Conservation (phyloP, 1,284 basidiomycete genomes). For the Rhodotorula sp. region DNA sequence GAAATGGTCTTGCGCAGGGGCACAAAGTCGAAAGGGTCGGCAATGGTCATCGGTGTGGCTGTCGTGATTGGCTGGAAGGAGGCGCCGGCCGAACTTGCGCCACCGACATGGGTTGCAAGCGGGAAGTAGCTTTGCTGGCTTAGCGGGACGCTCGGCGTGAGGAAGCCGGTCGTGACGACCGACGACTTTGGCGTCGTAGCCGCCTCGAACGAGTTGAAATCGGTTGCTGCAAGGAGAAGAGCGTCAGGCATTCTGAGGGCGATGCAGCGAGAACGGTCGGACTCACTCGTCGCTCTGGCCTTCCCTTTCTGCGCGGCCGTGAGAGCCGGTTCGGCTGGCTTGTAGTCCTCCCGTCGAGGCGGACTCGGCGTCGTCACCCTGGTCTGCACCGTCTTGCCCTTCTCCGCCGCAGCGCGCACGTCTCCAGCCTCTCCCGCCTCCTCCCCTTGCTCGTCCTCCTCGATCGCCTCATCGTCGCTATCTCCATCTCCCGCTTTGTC, state of each 20-base stretch:
- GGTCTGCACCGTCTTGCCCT: not conserved
- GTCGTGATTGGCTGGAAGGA: constrained; percentile 23
- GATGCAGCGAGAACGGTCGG: not conserved
- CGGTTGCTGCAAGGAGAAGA: constrained; percentile 10
- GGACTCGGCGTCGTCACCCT: constrained; percentile 10
- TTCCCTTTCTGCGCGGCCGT: constrained; percentile 30
- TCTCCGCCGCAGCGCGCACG: not conserved
- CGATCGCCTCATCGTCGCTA: constrained; percentile 8
- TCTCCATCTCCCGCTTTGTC: constrained; percentile 42
- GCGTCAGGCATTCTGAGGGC: not conserved
- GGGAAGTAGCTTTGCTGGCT: constrained; percentile 22
- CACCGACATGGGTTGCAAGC: not conserved
- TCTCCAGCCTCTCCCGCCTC: not conserved
- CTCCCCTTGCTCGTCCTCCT: not conserved
- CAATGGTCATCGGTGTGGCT: constrained; percentile 17
- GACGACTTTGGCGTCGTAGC: constrained; percentile 19
- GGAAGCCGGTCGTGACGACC: constrained; percentile 14
- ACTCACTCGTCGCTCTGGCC: constrained; percentile 26
- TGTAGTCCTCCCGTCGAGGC: not conserved
- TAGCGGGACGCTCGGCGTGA: constrained; percentile 24
- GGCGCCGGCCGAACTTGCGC: not conserved
- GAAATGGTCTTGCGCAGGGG: constrained; percentile 12
- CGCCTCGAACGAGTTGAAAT: constrained; percentile 39
- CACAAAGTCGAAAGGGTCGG: constrained; percentile 22
- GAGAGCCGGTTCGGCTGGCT: constrained; percentile 21